Conservation (phyloP, 768 basidiomycete species). For the Ramaria rubella region DNA sequence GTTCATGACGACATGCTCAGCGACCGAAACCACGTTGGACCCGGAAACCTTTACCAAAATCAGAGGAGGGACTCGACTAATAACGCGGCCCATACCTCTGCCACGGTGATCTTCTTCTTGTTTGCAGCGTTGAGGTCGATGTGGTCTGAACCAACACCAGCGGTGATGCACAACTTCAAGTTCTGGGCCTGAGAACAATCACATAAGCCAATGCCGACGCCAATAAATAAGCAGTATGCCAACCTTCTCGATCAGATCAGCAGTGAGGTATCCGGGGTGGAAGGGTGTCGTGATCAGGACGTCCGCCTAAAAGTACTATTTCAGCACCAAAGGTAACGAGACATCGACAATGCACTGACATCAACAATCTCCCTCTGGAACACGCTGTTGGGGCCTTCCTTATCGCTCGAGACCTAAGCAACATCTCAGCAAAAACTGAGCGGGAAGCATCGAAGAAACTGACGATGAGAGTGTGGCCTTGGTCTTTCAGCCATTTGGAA, state of each 20-base stretch:
- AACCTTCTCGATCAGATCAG: constrained; percentile 64
- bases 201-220: background rate
- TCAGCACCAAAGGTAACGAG: constrained; percentile 6
- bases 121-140: constrained; percentile 87
- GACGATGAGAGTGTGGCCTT: constrained; percentile 73
- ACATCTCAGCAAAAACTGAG: background rate
- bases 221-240: background rate
- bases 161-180: constrained; percentile 84
- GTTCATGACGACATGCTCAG: constrained; percentile 87
- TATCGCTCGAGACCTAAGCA: constrained; percentile 64
- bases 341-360: constrained; percentile 36
- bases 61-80: background rate
- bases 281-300: constrained; percentile 80
- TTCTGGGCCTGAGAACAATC: constrained; percentile 60
- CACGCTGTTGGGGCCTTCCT: constrained; percentile 74
- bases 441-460: constrained; percentile 16
- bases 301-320: constrained; percentile 46
- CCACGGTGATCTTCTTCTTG: constrained; percentile 69
- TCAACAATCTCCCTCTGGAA: constrained; percentile 81
- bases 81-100: constrained; percentile 40
- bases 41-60: constrained; percentile 54
- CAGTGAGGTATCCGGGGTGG: constrained; percentile 80
- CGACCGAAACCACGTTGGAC: constrained; percentile 86
- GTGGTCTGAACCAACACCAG: constrained; percentile 87
- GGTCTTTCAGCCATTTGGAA: constrained; percentile 55